Conservation (phyloP, 495 filamentous ascomycete genomes). For the Hypoxylon trugodes region DNA sequence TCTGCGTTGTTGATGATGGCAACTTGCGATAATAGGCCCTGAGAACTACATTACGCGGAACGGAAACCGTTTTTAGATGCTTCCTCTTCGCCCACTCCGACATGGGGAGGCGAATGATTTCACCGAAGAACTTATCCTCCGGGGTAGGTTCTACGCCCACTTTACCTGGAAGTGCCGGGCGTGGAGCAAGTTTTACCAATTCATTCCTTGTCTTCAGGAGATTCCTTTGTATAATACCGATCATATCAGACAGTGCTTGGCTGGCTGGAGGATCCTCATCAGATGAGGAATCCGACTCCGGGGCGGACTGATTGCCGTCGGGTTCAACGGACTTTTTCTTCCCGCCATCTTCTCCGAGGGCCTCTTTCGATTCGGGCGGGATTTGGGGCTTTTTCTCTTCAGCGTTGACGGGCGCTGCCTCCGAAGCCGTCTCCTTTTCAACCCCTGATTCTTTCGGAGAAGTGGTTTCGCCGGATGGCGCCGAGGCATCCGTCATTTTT, state of each 20-base stretch:
- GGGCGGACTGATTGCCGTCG: background rate
- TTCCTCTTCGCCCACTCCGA: background rate
- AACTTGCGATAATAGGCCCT: slow-evolving; percentile 5
- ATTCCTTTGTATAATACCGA: background rate
- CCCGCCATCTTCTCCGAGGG: background rate
- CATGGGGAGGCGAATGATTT: background rate
- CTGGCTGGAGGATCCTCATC: background rate
- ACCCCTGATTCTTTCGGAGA: background rate
- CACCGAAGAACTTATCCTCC: background rate
- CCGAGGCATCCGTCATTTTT: background rate
- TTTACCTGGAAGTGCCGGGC: background rate
- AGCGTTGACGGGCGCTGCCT: background rate
- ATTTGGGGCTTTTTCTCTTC: background rate
- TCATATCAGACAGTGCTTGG: background rate
- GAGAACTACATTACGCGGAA: background rate
- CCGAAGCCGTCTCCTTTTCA: background rate
- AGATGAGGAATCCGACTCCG: background rate
- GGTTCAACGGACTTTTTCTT: background rate
- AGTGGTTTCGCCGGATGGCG: background rate
- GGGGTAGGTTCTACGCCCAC: background rate
- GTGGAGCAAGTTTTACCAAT: background rate
- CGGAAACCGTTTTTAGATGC: background rate
- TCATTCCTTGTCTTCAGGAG: background rate
- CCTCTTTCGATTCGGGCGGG: background rate
- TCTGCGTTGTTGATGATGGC: background rate